These are phyloP conservation scores for Tilletia horrida DNA, from an alignment of 1,284 basidiomycete species.

Conservation along the genomic window DNA sequence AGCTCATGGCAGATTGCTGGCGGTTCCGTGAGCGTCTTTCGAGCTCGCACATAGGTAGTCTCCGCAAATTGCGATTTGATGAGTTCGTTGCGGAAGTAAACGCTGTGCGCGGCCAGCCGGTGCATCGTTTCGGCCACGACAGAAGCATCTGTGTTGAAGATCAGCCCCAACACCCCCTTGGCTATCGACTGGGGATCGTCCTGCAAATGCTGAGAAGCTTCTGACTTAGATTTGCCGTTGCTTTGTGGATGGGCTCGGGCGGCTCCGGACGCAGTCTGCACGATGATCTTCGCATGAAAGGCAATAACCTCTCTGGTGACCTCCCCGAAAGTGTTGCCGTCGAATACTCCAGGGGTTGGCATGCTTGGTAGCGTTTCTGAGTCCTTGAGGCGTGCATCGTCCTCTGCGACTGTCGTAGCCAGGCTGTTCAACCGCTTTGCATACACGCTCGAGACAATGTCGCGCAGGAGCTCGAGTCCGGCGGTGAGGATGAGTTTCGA, in stretches of 20 bases:
- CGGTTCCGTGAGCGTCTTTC: not conserved
- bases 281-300: slow-evolving; percentile 13
- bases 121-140: not conserved
- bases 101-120: not conserved
- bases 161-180: not conserved
- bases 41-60: not conserved
- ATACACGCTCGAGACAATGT: not conserved
- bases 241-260: not conserved
- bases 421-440: not conserved
- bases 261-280: not conserved
- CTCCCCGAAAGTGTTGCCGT: not conserved
- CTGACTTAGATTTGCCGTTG: not conserved
- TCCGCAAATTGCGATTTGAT: not conserved
- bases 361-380: no score
- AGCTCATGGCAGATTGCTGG: not conserved
- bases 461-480: not conserved
- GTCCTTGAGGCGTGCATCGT: not conserved
- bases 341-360: no score
- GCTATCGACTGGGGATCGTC: no score
- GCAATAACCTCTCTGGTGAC: not conserved
- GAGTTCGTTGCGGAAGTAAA: slow-evolving; percentile 1
- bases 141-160: slow-evolving; percentile 7
- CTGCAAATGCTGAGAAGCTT: not conserved
- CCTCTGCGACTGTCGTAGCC: not conserved
- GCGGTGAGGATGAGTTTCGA: not conserved